Evolutionary conservation across 2,329 filamentous ascomycete species (phyloP).

Genomic region (Fusarium dlaminii): DNA sequence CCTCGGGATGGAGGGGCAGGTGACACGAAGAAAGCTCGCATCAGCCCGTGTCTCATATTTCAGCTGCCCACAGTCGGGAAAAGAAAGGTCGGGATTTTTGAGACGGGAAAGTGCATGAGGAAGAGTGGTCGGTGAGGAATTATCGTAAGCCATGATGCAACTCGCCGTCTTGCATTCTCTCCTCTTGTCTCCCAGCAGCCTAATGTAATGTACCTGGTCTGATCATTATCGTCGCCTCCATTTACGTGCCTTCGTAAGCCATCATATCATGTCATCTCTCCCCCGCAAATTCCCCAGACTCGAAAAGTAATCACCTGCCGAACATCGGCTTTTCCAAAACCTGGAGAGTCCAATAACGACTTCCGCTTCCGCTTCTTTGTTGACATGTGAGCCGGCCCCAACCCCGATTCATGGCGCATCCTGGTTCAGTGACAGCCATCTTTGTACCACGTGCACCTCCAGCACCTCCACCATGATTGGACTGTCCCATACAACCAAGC

Average conservation of each 20-base stretch:
- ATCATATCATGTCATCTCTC: slow-evolving; percentile 10
- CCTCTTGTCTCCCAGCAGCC: neutral
- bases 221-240: neutral
- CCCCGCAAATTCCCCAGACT: slow-evolving; percentile 39
- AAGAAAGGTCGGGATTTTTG: neutral
- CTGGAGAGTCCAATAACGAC: slow-evolving; percentile 26
- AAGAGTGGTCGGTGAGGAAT: slow-evolving; percentile 1
- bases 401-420: slow-evolving; percentile 25
- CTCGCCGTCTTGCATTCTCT: neutral
- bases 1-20: neutral
- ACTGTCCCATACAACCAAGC: neutral
- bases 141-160: slow-evolving; percentile 6
- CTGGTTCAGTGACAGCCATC: neutral
- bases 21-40: neutral
- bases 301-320: slow-evolving; percentile 30
- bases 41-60: slow-evolving; percentile 26
- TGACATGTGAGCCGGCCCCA: slow-evolving; percentile 32
- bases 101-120: slow-evolving; percentile 2
- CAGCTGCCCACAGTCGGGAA: slow-evolving; percentile 4
- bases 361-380: neutral
- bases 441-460: slow-evolving; percentile 30
- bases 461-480: slow-evolving; percentile 19
- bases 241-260: neutral
- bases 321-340: slow-evolving; percentile 21
- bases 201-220: no score